These are phyloP conservation scores for Cydonia oblonga DNA, from an alignment of 331 rosid genomes.

Conservation along the genomic window DNA sequence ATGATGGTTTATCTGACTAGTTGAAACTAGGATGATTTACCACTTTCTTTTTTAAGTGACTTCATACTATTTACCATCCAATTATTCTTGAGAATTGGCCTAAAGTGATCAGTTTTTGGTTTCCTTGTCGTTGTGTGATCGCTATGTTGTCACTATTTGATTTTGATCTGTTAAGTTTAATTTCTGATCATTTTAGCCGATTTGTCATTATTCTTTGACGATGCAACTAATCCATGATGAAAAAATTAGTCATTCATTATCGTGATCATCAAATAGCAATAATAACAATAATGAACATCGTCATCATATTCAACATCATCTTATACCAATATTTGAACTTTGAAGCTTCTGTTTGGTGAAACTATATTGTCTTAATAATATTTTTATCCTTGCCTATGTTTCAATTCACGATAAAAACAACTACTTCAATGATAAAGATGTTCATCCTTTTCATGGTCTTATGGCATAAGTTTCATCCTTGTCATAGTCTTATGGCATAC, in stretches of 20 bases:
- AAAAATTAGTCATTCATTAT: background rate
- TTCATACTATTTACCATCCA: background rate
- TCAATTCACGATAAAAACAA: background rate
- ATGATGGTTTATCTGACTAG: constrained; percentile 16
- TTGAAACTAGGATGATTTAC: background rate
- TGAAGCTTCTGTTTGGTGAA: background rate
- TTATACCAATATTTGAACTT: background rate
- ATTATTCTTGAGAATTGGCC: background rate
- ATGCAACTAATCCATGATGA: background rate
- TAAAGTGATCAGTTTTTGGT: background rate
- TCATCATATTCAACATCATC: background rate
- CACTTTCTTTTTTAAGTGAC: background rate
- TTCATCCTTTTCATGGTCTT: background rate
- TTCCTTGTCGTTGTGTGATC: no score
- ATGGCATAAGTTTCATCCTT: background rate
- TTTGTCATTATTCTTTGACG: background rate
- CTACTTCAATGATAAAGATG: background rate
- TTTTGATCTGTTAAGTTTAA: background rate
- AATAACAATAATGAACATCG: no score
- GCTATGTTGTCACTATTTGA: background rate
- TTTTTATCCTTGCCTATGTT: background rate
- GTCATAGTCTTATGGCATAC: background rate
- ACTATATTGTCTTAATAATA: background rate
- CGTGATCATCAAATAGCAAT: background rate
- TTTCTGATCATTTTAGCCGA: background rate